phyloP scores from a whole-genome alignment of 1,139 yeast species.

The Pichia sp. region DNA sequence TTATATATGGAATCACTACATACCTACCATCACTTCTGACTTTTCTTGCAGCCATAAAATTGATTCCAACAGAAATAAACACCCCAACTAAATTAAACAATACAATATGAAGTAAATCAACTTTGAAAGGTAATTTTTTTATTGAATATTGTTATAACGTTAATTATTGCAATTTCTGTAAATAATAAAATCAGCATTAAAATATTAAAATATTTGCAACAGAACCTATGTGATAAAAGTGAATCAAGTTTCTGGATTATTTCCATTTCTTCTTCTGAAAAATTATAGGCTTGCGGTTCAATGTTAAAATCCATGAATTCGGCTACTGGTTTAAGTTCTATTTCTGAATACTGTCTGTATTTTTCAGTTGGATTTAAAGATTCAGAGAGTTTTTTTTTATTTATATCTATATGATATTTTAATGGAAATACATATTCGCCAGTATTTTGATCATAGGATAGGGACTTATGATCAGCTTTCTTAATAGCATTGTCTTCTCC shows the following conservation, averaged over 20 bases:
- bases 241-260: slow-evolving; percentile 5
- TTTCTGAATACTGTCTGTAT: slow-evolving; percentile 1
- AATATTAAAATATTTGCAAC: slow-evolving; percentile 2
- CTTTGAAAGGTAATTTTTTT: slow-evolving; percentile 1
- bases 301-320: slow-evolving; percentile 6
- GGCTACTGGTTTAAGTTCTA: slow-evolving; percentile 3
- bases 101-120: slow-evolving; percentile 12
- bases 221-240: slow-evolving; percentile 2
- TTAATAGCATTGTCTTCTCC: too few species aligned
- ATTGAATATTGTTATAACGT: not conserved
- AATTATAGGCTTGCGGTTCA: not conserved
- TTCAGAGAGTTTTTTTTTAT: slow-evolving; percentile 1
- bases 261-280: slow-evolving; percentile 5
- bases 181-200: slow-evolving; percentile 2
- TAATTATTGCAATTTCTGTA: not conserved
- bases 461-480: not conserved
- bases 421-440: not conserved
- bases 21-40: slow-evolving; percentile 12
- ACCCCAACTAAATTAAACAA: slow-evolving; percentile 8
- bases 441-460: not conserved
- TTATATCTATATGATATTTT: not conserved
- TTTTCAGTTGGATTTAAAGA: slow-evolving; percentile 4
- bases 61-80: slow-evolving; percentile 10
- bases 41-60: slow-evolving; percentile 15
- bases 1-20: slow-evolving; percentile 5